Conservation (phyloP, 805 yeast genomes). For the Torulaspora delbrueckii region DNA sequence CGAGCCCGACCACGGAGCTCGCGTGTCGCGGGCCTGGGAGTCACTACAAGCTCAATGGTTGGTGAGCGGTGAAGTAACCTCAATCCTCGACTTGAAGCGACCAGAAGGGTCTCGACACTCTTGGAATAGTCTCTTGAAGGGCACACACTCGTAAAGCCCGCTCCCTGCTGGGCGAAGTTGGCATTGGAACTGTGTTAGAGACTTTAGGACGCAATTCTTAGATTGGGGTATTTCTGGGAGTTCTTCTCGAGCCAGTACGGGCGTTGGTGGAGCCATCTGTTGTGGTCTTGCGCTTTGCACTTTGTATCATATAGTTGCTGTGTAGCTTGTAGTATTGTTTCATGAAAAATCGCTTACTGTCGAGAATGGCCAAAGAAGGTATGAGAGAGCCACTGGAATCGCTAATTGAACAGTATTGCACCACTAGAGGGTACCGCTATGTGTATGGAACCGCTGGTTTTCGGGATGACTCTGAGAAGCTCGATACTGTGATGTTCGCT, state of each 20-base stretch:
- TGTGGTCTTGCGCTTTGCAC: not conserved
- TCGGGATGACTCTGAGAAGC: conserved; percentile 60
- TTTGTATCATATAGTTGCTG: not conserved
- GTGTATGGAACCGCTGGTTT: conserved; percentile 98
- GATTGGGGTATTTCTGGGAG: conserved; percentile 23
- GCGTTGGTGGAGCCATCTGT: conserved; percentile 49
- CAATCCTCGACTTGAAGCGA: conserved; percentile 1
- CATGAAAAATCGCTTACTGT: conserved; percentile 1
- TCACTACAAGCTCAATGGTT: not conserved
- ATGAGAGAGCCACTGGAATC: not conserved
- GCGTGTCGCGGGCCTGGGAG: not conserved
- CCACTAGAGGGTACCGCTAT: conserved; percentile 41
- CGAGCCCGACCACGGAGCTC: conserved; percentile 7
- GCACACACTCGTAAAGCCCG: conserved; percentile 39
- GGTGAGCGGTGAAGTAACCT: conserved; percentile 5
- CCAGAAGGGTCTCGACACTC: conserved; percentile 33
- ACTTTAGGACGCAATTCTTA: conserved; percentile 34
- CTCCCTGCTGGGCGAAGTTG: conserved; percentile 39
- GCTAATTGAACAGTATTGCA: conserved; percentile 33
- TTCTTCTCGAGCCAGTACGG: conserved; percentile 37
- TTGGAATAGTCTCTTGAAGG: conserved; percentile 45
- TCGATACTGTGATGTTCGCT: conserved; percentile 79
- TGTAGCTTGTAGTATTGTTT: not conserved
- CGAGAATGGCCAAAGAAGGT: not conserved
- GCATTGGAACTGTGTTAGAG: conserved; percentile 46